phyloP scores from a whole-genome alignment of 2,329 filamentous ascomycete genomes.

The Daldinia sp. region DNA sequence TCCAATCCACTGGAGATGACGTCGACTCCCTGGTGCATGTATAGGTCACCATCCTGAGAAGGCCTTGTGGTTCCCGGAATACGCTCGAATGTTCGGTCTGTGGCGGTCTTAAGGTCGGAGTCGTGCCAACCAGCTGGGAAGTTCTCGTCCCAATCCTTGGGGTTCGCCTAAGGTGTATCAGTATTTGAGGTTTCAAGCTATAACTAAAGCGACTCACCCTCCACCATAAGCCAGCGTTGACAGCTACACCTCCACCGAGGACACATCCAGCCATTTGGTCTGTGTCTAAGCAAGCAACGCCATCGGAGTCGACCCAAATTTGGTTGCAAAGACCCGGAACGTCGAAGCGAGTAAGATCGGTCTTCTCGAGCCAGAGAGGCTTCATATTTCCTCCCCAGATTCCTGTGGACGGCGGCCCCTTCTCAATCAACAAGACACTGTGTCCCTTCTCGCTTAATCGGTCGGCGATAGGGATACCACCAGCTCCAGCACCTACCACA shows the following conservation, averaged over 20 bases:
- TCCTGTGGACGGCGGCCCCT: slow-evolving; percentile 67
- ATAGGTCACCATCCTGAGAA: slow-evolving; percentile 70
- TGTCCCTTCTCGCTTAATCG: slow-evolving; percentile 70
- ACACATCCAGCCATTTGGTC: slow-evolving; percentile 79
- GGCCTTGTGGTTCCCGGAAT: slow-evolving; percentile 74
- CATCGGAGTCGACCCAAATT: slow-evolving; percentile 70
- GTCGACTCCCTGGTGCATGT: slow-evolving; percentile 70
- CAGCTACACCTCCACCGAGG: slow-evolving; percentile 71
- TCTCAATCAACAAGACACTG: slow-evolving; percentile 70
- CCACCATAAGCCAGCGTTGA: slow-evolving; percentile 76
- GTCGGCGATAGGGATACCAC: slow-evolving; percentile 67
- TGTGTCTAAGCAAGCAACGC: slow-evolving; percentile 72
- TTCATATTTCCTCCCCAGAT: slow-evolving; percentile 70
- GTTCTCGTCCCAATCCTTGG: slow-evolving; percentile 75
- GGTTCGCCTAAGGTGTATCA: slow-evolving; percentile 58
- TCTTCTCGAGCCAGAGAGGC: slow-evolving; percentile 61
- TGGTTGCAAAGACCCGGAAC: slow-evolving; percentile 76
- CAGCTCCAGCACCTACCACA: slow-evolving; percentile 67
- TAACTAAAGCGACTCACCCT: slow-evolving; percentile 50
- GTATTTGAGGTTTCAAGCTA: neutral
- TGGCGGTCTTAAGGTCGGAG: slow-evolving; percentile 65
- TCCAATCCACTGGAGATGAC: slow-evolving; percentile 67
- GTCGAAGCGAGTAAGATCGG: slow-evolving; percentile 74
- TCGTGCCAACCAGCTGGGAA: slow-evolving; percentile 77
- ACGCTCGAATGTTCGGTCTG: slow-evolving; percentile 68